Conservation (phyloP, 352 stramenopile genomes). For the Phytophthora fragariaefolia region DNA sequence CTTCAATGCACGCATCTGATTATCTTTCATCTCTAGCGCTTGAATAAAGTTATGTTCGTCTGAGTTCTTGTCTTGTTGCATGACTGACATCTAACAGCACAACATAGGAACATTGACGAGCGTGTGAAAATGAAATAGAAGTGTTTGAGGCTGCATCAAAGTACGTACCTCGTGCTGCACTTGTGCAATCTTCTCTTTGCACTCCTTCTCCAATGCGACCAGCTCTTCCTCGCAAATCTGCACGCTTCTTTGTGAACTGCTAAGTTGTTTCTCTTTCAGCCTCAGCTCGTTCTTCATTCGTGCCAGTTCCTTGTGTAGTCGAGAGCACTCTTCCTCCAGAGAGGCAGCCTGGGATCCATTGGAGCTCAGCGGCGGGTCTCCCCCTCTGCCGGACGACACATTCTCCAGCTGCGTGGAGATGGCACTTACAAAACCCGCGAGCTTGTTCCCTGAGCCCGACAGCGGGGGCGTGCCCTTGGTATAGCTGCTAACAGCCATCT, state of each 20-base stretch:
- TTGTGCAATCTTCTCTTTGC: conserved; percentile 70
- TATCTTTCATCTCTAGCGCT: conserved; percentile 76
- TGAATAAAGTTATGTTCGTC: conserved; percentile 81
- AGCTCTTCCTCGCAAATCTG: conserved; percentile 80
- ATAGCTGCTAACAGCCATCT: neutral
- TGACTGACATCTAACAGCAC: conserved; percentile 40
- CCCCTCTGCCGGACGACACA: conserved; percentile 31
- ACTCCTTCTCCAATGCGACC: conserved; percentile 77
- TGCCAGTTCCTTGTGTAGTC: conserved; percentile 62
- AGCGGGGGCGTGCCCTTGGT: conserved; percentile 29
- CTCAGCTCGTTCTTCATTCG: conserved; percentile 60
- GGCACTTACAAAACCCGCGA: conserved; percentile 37
- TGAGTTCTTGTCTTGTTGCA: conserved; percentile 67
- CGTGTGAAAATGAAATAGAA: neutral
- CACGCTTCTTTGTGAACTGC: conserved; percentile 61
- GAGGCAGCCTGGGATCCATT: conserved; percentile 16
- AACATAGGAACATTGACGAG: conserved; percentile 7
- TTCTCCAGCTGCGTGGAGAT: conserved; percentile 42
- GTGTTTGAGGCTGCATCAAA: neutral
- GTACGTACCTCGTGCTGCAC: conserved; percentile 58
- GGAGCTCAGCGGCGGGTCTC: conserved; percentile 21
- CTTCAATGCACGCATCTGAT: conserved; percentile 55
- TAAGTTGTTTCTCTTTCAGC: conserved; percentile 68
- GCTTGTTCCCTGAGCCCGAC: conserved; percentile 42
- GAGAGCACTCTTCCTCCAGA: conserved; percentile 37